phyloP scores from a whole-genome alignment of 176 grass and related monocot genomes.

The Dendrocalamus sinicus region DNA sequence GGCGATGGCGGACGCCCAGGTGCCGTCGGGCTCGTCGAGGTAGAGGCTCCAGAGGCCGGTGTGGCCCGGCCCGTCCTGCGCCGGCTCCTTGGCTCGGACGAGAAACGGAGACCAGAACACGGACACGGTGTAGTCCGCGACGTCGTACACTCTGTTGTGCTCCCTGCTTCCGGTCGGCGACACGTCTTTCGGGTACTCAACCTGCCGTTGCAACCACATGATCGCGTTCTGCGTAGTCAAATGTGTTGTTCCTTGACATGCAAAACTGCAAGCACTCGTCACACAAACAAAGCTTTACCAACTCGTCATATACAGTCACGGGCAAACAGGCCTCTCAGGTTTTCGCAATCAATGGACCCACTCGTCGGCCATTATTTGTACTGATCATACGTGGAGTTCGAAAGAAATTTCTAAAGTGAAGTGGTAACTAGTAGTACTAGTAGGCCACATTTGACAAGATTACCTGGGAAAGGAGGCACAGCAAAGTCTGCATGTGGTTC shows the following conservation, averaged over 20 bases:
- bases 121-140: constrained; percentile 61
- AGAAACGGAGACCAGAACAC: constrained; percentile 93
- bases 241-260: background rate
- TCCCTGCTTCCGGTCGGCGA: constrained; percentile 18
- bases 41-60: constrained; percentile 69
- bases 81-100: constrained; percentile 51
- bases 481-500: constrained; percentile 65
- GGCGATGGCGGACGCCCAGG: constrained; percentile 56
- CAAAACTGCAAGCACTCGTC: too few relatives aligned
- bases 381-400: too few relatives aligned
- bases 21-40: constrained; percentile 65
- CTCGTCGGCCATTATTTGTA: too few relatives aligned
- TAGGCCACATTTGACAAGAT: too few relatives aligned
- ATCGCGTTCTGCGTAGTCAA: background rate
- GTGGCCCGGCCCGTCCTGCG: constrained; percentile 47
- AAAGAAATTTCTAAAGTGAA: too few relatives aligned
- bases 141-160: constrained; percentile 58
- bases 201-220: constrained; percentile 16
- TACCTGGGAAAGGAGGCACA: constrained; percentile 65
- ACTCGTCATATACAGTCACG: too few relatives aligned
- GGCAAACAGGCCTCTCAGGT: too few relatives aligned
- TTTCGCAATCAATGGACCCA: too few relatives aligned
- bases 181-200: constrained; percentile 46
- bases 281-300: background rate
- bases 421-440: too few relatives aligned